Conservation (phyloP, 345 rosid genomes). For the Limnanthes douglasii region DNA sequence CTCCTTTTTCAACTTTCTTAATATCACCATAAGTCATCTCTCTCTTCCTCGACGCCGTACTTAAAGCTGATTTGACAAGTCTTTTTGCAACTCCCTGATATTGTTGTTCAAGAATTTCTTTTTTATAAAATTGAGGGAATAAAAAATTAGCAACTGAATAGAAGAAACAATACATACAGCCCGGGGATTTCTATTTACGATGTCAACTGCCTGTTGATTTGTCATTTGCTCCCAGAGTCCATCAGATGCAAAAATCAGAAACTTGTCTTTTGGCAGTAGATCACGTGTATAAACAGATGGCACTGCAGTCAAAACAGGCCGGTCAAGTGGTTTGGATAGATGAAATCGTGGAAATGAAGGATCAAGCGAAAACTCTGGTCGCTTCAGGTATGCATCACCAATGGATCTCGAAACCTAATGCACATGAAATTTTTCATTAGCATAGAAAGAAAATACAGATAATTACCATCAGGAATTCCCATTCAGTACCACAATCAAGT, state of each 20-base stretch:
- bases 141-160: neutral
- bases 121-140: neutral
- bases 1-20: conserved; percentile 47
- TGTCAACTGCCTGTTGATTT: conserved; percentile 81
- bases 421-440: too few species aligned
- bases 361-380: conserved; percentile 73
- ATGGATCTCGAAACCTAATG: conserved; percentile 81
- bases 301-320: conserved; percentile 75
- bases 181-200: conserved; percentile 50
- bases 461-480: neutral
- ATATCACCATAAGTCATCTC: conserved; percentile 55
- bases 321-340: conserved; percentile 53
- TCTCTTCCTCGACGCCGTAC: conserved; percentile 55
- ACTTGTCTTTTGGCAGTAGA: conserved; percentile 52
- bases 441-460: conserved; percentile 1
- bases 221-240: conserved; percentile 86
- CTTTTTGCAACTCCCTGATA: conserved; percentile 69
- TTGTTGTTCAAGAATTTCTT: neutral
- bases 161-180: conserved; percentile 26
- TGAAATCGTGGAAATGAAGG: conserved; percentile 79
- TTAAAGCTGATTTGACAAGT: conserved; percentile 58
- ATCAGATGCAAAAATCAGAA: conserved; percentile 90
- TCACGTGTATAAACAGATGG: conserved; percentile 51
- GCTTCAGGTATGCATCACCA: conserved; percentile 94
- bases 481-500: conserved; percentile 1